Evolutionary conservation across 495 filamentous ascomycete species (phyloP), one percentile per base, ranked within the genome.

Genomic region (Ascodesmis nigricans): DNA sequence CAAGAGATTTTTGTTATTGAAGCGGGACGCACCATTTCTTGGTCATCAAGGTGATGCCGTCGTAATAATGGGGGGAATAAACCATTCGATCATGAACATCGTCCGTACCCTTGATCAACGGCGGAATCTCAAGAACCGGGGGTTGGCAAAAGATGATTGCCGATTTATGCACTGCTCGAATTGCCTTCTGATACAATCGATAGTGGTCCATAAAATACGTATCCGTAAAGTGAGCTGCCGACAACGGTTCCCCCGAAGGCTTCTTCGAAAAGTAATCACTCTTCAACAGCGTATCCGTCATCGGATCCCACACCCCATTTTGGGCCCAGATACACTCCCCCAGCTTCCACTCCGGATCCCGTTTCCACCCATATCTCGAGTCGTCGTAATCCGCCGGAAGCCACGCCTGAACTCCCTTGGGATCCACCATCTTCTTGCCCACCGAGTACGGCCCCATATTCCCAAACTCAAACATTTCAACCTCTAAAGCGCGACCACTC

Each of bases 311-410:
- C 0, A 95, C 70, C 3, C 81, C 83, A 55, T 95, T 82, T 43
- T 95, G 87, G 8, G 90, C 87, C 87, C 87, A 97, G 19, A 95
- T 42, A 50, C 87, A 93, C 54, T 90, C 71, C 10, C 84, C 90
- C 6, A 97, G 55, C 45, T 74, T 87, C 87, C 87, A 97, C 5
- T 59, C 69, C 8, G 76, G 66, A 47, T 87, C 82, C 42, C 87
- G 67, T 43, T 73, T 78, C 72, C 79, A 97, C 23, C 79, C 82
- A 49, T 97, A 97, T 39, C 70, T 65, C 2, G 67, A 67, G 35
- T 95, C 90, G 49, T 92, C 75, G 50, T 82, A 77, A 26, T 66
- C 69, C 9, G 58, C 61, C 10, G 79, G 69, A 24, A 95, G 56
- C 90, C 90, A 97, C 2, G 73, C 78, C 22, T 59, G 63, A 40